These are phyloP conservation scores for Psilocybe subaeruginosa DNA, from an alignment of 768 basidiomycete genomes.

Conservation along the genomic window DNA sequence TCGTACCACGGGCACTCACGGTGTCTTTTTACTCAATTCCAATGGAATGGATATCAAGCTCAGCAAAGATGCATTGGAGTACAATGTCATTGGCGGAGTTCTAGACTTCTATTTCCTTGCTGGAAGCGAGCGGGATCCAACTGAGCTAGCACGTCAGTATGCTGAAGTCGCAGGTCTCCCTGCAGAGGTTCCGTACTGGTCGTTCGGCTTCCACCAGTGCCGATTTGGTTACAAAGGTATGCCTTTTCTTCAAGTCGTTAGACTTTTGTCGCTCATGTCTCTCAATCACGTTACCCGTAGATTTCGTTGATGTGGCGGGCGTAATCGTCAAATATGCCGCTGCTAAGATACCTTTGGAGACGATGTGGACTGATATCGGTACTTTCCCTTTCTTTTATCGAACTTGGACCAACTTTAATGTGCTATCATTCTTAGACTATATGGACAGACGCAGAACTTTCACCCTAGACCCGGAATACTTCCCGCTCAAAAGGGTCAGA, in stretches of 20 bases:
- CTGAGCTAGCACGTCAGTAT: slow-evolving; percentile 67
- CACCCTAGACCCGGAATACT: slow-evolving; percentile 69
- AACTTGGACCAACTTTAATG: background rate
- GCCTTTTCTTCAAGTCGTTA: slow-evolving; percentile 14
- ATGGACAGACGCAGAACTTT: slow-evolving; percentile 69
- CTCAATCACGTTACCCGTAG: slow-evolving; percentile 29
- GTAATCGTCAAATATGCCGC: slow-evolving; percentile 65
- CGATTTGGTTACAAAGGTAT: slow-evolving; percentile 67
- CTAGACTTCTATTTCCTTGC: slow-evolving; percentile 81
- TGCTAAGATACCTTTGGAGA: slow-evolving; percentile 69
- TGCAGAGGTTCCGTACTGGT: slow-evolving; percentile 78
- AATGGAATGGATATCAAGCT: slow-evolving; percentile 82
- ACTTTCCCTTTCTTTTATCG: background rate
- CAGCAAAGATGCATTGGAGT: slow-evolving; percentile 61
- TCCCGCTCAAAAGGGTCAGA: slow-evolving; percentile 61
- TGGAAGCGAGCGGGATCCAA: slow-evolving; percentile 62
- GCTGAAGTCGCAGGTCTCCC: slow-evolving; percentile 68
- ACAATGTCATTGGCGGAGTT: slow-evolving; percentile 77
- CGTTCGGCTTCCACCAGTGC: slow-evolving; percentile 73
- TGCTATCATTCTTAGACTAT: slow-evolving; percentile 47
- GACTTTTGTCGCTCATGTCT: background rate
- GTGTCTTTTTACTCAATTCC: slow-evolving; percentile 68
- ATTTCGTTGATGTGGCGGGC: slow-evolving; percentile 61
- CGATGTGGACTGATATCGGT: slow-evolving; percentile 84
- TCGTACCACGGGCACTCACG: slow-evolving; percentile 66